Evolutionary conservation across 176 grass and related monocot species (phyloP).

Genomic region (Dendrocalamus sinicus): DNA sequence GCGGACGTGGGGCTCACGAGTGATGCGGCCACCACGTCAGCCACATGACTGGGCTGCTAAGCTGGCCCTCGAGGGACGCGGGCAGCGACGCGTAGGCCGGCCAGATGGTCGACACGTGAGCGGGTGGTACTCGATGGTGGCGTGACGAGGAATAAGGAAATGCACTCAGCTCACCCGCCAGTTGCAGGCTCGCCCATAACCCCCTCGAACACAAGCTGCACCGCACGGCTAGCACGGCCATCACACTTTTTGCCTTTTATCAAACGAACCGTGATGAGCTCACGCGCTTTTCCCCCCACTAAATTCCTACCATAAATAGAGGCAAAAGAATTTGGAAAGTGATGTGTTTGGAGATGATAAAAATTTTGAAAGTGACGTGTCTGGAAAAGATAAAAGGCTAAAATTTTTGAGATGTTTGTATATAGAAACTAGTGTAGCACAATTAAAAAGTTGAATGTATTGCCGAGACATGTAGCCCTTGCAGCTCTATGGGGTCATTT

Average conservation of each 20-base stretch:
- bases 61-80: no score
- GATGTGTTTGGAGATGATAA: background rate
- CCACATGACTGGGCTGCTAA: no score
- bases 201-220: background rate
- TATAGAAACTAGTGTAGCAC: background rate
- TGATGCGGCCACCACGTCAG: slow-evolving; percentile 48
- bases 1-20: background rate
- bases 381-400: background rate
- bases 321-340: no score
- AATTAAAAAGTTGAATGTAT: background rate
- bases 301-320: no score
- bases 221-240: background rate
- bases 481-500: no score
- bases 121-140: background rate
- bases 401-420: rapidly evolving
- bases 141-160: slow-evolving; percentile 36
- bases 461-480: no score
- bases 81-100: no score
- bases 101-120: slow-evolving; percentile 22
- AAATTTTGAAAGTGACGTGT: background rate
- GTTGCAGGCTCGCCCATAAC: slow-evolving; percentile 16
- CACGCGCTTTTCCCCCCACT: background rate
- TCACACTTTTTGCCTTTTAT: background rate
- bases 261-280: background rate
- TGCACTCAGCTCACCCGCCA: slow-evolving; percentile 37